A percentile compares a stretch with the other conserved stretches of the same genome.
Conservation (phyloP, 1,139 yeast species). For the Suhomyces yuchorum region DNA sequence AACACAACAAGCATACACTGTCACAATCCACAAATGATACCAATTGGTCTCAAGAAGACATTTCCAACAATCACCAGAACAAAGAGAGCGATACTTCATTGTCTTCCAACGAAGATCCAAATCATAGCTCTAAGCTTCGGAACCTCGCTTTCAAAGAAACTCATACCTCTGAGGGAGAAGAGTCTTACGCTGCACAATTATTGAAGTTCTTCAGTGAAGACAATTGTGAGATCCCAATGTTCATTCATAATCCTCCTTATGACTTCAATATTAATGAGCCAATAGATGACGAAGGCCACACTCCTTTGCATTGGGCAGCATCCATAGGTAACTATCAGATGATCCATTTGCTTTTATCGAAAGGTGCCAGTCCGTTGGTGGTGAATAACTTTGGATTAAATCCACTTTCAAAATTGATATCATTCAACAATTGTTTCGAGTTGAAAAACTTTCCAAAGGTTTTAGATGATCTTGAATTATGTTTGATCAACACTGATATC, state of each 20-base stretch:
- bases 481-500: conserved; percentile 70
- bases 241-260: conserved; percentile 70
- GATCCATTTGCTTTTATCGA: conserved; percentile 65
- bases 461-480: conserved; percentile 67
- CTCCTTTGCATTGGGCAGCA: conserved; percentile 96
- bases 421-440: conserved; percentile 87
- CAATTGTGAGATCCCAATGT: conserved; percentile 70
- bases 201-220: conserved; percentile 71
- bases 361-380: conserved; percentile 77
- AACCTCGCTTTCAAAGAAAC: conserved; percentile 8
- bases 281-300: conserved; percentile 94
- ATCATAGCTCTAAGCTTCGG: conserved; percentile 7
- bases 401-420: conserved; percentile 77
- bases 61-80: conserved; percentile 15
- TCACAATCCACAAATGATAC: conserved; percentile 51
- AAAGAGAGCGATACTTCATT: conserved; percentile 49
- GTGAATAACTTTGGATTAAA: conserved; percentile 80
- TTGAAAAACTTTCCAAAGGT: conserved; percentile 72
- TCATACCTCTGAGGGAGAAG: conserved; percentile 23
- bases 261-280: conserved; percentile 83
- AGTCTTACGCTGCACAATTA: conserved; percentile 56
- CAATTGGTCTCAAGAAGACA: conserved; percentile 50
- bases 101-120: conserved; percentile 38
- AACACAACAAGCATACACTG: conserved; percentile 33
- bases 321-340: conserved; percentile 82